Evolutionary conservation across 768 basidiomycete species (phyloP).

Genomic region (Filobasidium wieringae): DNA sequence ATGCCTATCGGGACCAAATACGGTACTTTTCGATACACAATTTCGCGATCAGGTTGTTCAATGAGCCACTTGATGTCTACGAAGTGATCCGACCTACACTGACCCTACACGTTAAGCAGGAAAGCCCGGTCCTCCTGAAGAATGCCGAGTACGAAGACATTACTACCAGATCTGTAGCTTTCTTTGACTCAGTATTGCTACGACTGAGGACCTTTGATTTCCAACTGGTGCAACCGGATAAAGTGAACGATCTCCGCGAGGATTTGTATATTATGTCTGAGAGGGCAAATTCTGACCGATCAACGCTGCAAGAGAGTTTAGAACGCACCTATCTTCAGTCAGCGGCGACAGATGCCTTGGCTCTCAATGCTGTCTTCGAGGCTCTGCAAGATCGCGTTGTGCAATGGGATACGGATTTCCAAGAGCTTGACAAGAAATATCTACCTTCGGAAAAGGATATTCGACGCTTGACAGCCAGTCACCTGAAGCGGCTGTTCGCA

Average conservation of each 20-base stretch:
- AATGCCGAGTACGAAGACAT: slow-evolving; percentile 77
- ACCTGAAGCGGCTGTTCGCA: slow-evolving; percentile 40
- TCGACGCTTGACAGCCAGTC: slow-evolving; percentile 40
- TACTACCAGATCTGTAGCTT: slow-evolving; percentile 53
- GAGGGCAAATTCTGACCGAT: slow-evolving; percentile 50
- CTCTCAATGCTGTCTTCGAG: slow-evolving; percentile 71
- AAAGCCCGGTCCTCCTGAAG: slow-evolving; percentile 77
- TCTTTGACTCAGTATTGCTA: slow-evolving; percentile 42
- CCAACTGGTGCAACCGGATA: slow-evolving; percentile 32
- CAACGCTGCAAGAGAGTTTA: slow-evolving; percentile 46
- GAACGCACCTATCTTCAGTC: slow-evolving; percentile 72
- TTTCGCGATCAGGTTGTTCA: slow-evolving; percentile 55
- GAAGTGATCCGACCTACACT: slow-evolving; percentile 84
- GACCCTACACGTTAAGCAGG: slow-evolving; percentile 70
- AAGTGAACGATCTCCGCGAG: slow-evolving; percentile 23
- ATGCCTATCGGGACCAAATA: slow-evolving; percentile 83
- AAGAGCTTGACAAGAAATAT: slow-evolving; percentile 50
- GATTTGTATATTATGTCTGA: slow-evolving; percentile 46
- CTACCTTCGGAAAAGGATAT: slow-evolving; percentile 47
- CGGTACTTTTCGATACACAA: slow-evolving; percentile 69
- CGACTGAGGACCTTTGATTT: slow-evolving; percentile 35
- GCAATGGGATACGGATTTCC: slow-evolving; percentile 91
- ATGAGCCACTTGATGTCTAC: slow-evolving; percentile 67
- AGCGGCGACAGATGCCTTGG: slow-evolving; percentile 68
- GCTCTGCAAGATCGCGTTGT: slow-evolving; percentile 86